A percentile compares a stretch with the other conserved stretches of the same genome.
Conservation (phyloP, 2,329 filamentous ascomycete species). For the Hymenotorrendiella dingleyae region DNA sequence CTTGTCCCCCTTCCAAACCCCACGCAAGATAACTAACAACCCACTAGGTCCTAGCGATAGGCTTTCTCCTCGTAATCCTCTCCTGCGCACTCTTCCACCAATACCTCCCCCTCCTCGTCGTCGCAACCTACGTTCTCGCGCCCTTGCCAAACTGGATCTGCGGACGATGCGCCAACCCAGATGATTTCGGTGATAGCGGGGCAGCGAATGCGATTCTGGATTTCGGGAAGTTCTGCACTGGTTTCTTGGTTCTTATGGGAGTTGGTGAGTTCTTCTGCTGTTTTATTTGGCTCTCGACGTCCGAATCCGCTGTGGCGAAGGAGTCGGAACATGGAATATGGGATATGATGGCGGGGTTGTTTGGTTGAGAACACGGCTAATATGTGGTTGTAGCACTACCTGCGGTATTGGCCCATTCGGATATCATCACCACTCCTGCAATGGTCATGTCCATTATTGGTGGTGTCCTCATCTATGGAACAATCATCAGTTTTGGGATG, state of each 20-base stretch:
- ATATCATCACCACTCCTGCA: constrained; percentile 73
- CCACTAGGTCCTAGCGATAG: constrained; percentile 81
- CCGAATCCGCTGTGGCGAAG: neutral
- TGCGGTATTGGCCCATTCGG: constrained; percentile 78
- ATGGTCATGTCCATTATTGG: constrained; percentile 95
- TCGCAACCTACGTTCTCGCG: constrained; percentile 89
- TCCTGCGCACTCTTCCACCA: constrained; percentile 92
- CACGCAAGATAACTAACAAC: constrained; percentile 6
- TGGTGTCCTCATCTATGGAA: constrained; percentile 91
- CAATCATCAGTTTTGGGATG: constrained; percentile 95
- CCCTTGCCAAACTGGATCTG: constrained; percentile 97
- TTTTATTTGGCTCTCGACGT: too few species aligned
- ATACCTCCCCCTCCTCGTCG: constrained; percentile 92
- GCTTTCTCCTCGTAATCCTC: constrained; percentile 97
- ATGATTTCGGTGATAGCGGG: constrained; percentile 84
- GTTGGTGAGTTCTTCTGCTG: constrained; percentile 77
- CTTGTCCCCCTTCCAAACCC: neutral
- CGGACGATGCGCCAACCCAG: constrained; percentile 76
- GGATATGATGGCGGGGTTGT: neutral
- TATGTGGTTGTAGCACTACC: constrained; percentile 62
- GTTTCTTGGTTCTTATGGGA: constrained; percentile 95
- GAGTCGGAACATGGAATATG: neutral
- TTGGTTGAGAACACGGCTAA: neutral
- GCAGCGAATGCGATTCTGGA: constrained; percentile 76
- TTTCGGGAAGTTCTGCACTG: constrained; percentile 88